Percentiles rank a stretch among this genome's conserved stretches.
These are phyloP conservation scores for Boletus edulis DNA, from an alignment of 768 basidiomycete species.

Conservation along the genomic window DNA sequence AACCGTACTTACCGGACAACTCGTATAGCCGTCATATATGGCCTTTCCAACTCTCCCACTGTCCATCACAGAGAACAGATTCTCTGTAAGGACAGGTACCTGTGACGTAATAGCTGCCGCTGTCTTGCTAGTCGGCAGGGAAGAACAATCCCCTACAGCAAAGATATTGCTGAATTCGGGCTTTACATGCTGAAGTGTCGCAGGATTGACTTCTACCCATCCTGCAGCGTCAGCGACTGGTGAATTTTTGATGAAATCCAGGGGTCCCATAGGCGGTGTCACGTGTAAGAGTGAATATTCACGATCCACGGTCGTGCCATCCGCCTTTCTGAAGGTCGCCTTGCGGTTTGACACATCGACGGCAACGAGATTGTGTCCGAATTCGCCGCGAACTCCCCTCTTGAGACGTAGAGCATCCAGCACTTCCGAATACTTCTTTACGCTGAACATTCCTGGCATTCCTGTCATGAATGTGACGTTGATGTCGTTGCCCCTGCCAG, in stretches of 20 bases:
- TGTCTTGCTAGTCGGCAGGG: constrained; percentile 93
- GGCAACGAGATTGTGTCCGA: constrained; percentile 79
- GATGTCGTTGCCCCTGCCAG: constrained; percentile 55
- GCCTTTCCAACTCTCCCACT: constrained; percentile 69
- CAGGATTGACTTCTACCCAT: constrained; percentile 85
- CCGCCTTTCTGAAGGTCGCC: constrained; percentile 82
- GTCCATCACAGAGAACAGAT: constrained; percentile 73
- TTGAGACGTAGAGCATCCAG: constrained; percentile 72
- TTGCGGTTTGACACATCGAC: constrained; percentile 68
- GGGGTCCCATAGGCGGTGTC: constrained; percentile 89
- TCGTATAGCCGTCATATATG: constrained; percentile 85
- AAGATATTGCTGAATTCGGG: constrained; percentile 81
- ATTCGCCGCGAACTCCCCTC: constrained; percentile 78
- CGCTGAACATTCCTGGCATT: constrained; percentile 94
- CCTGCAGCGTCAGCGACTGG: constrained; percentile 79
- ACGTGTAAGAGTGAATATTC: constrained; percentile 86
- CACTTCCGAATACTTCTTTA: constrained; percentile 93
- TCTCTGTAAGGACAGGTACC: constrained; percentile 88
- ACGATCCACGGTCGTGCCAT: constrained; percentile 64
- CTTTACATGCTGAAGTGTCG: constrained; percentile 81
- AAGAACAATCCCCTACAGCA: constrained; percentile 89
- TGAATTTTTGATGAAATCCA: constrained; percentile 74
- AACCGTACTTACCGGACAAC: constrained; percentile 68
- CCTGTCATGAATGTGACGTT: constrained; percentile 82
- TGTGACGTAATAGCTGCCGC: constrained; percentile 92